These are phyloP conservation scores for Ophiocordyceps sinensis DNA, from an alignment of 2,329 filamentous ascomycete genomes.

Conservation along the genomic window DNA sequence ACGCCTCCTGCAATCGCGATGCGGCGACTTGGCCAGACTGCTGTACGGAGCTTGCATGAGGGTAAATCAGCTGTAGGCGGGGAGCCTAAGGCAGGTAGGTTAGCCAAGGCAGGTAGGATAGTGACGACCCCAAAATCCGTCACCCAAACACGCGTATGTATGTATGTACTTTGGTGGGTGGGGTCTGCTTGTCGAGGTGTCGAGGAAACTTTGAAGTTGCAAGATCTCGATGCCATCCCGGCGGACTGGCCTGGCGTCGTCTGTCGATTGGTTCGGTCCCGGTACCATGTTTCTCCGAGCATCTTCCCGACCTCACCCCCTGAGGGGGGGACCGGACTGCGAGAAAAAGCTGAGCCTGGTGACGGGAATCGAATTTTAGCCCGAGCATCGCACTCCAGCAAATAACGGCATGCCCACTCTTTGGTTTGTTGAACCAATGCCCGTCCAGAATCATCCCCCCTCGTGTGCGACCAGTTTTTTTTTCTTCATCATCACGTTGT, in stretches of 20 bases:
- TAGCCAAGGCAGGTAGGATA: too few relatives aligned
- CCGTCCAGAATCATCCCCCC: slow-evolving; percentile 2
- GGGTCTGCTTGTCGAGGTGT: neutral
- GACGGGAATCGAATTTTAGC: slow-evolving; percentile 16
- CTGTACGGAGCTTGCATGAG: neutral
- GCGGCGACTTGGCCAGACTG: neutral
- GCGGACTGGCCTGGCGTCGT: neutral
- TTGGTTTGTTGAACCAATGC: neutral
- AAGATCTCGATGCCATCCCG: slow-evolving; percentile 4
- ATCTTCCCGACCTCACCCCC: slow-evolving; percentile 4
- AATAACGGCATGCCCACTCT: neutral
- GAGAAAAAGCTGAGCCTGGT: slow-evolving; percentile 4
- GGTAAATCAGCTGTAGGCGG: neutral
- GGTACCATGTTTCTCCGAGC: neutral
- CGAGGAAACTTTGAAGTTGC: neutral
- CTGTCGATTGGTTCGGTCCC: slow-evolving; percentile 2
- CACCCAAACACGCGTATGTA: too few relatives aligned
- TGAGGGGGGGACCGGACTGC: neutral
- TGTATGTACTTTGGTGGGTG: neutral
- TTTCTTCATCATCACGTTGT: neutral
- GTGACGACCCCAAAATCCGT: too few relatives aligned
- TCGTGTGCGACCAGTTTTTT: neutral
- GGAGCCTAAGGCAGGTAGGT: neutral
- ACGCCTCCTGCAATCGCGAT: slow-evolving; percentile 3
- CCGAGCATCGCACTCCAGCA: slow-evolving; percentile 8